A percentile compares a stretch with the other conserved stretches of the same genome.
These are phyloP conservation scores for Populus pruinosa DNA, from an alignment of 345 rosid species.

Conservation along the genomic window DNA sequence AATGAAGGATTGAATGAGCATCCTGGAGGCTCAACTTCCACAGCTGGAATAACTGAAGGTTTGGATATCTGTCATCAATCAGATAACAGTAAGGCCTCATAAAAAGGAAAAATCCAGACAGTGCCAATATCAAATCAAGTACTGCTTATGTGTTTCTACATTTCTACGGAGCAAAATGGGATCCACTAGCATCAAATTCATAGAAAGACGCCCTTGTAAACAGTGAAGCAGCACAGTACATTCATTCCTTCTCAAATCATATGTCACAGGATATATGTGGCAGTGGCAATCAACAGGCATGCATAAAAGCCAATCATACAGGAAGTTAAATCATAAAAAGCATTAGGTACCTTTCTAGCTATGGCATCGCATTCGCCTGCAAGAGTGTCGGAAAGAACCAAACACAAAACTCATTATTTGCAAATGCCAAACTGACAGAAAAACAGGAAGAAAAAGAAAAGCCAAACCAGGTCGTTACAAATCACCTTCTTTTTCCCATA, in stretches of 20 bases:
- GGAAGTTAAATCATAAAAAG: neutral
- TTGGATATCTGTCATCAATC: conserved; percentile 36
- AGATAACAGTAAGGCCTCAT: neutral
- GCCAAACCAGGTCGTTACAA: neutral
- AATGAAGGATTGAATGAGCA: conserved; percentile 84
- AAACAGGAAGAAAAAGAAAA: neutral
- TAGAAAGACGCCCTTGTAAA: too few relatives aligned
- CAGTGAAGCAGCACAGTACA: too few relatives aligned
- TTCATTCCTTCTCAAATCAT: too few relatives aligned
- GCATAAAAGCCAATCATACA: neutral
- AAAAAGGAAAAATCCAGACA: too few relatives aligned
- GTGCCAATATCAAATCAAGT: too few relatives aligned
- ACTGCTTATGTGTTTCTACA: too few relatives aligned
- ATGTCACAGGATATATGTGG: neutral
- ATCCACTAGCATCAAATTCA: too few relatives aligned
- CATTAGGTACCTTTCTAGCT: conserved; percentile 46
- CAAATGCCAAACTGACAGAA: neutral
- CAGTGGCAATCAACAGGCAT: neutral
- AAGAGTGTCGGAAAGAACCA: neutral
- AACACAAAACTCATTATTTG: neutral
- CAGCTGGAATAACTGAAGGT: conserved; percentile 72
- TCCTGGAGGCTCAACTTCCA: conserved; percentile 89
- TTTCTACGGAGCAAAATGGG: too few relatives aligned
- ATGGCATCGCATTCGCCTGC: conserved; percentile 46
- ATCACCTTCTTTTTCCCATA: conserved; percentile 71